Evolutionary conservation across 768 basidiomycete species (phyloP).

Genomic region (Boletus sp.): DNA sequence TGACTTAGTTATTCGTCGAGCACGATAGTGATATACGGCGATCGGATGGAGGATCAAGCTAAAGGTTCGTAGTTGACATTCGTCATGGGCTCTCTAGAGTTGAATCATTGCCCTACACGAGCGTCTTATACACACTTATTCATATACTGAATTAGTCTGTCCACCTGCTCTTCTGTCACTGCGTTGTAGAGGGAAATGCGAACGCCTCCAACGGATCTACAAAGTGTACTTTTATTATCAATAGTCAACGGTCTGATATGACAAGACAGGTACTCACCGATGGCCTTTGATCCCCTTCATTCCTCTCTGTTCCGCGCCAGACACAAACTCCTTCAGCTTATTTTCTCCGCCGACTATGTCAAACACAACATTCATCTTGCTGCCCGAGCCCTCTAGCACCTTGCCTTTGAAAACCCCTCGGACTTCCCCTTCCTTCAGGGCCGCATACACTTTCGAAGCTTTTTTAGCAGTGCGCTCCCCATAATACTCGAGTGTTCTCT

Average conservation of each 20-base stretch:
- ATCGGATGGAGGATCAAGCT: neutral
- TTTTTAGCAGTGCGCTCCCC: slow-evolving; percentile 69
- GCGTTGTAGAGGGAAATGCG: slow-evolving; percentile 91
- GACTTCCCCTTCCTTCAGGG: slow-evolving; percentile 65
- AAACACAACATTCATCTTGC: slow-evolving; percentile 97
- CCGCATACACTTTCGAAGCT: slow-evolving; percentile 72
- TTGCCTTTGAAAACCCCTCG: slow-evolving; percentile 69
- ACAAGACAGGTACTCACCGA: slow-evolving; percentile 52
- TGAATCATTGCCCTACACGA: slow-evolving; percentile 2
- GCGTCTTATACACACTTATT: slow-evolving; percentile 43
- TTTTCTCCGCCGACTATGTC: slow-evolving; percentile 72
- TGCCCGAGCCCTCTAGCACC: slow-evolving; percentile 73
- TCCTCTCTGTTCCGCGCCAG: slow-evolving; percentile 73
- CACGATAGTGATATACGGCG: neutral
- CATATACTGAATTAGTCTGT: slow-evolving; percentile 59
- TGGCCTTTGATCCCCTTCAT: slow-evolving; percentile 93
- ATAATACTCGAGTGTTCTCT: slow-evolving; percentile 67
- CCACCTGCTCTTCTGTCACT: slow-evolving; percentile 71
- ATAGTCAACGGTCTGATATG: neutral
- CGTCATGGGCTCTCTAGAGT: neutral
- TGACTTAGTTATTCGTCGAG: slow-evolving; percentile 39
- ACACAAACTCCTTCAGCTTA: slow-evolving; percentile 70
- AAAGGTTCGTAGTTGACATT: neutral
- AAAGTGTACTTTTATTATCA: slow-evolving; percentile 1
- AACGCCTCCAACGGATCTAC: slow-evolving; percentile 64